phyloP scores from a whole-genome alignment of 1,284 basidiomycete species.

The Tilletia indica region DNA sequence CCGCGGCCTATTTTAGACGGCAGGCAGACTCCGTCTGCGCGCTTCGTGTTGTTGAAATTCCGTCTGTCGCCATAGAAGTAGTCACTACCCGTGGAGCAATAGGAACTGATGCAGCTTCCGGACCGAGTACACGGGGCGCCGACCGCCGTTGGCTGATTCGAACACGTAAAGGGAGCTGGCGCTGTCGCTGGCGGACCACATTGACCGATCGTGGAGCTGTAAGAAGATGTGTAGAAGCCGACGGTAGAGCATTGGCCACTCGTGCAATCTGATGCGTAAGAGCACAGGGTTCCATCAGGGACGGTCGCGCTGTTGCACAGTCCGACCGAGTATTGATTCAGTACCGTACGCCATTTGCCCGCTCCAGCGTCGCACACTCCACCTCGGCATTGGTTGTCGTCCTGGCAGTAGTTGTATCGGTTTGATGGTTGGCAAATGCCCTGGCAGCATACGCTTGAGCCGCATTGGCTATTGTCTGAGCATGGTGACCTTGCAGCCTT shows the following conservation, averaged over 20 bases:
- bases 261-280: too few species aligned
- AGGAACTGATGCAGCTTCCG: not conserved
- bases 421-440: not conserved
- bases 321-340: not conserved
- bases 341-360: too few species aligned
- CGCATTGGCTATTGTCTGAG: not conserved
- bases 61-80: not conserved
- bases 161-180: not conserved
- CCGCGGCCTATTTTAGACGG: not conserved
- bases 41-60: not conserved
- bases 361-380: not conserved
- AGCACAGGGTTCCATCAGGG: not conserved
- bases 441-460: not conserved
- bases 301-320: not conserved
- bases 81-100: not conserved
- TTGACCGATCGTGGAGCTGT: too few species aligned
- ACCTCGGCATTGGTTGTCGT: not conserved
- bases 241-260: too few species aligned
- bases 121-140: too few species aligned
- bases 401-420: not conserved
- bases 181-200: too few species aligned
- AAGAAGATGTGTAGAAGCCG: too few species aligned
- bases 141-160: not conserved
- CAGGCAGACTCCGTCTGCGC: not conserved
- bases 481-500: not conserved